These are phyloP conservation scores for Trichoderma koningiopsis DNA, from an alignment of 2,329 filamentous ascomycete genomes.

Conservation along the genomic window DNA sequence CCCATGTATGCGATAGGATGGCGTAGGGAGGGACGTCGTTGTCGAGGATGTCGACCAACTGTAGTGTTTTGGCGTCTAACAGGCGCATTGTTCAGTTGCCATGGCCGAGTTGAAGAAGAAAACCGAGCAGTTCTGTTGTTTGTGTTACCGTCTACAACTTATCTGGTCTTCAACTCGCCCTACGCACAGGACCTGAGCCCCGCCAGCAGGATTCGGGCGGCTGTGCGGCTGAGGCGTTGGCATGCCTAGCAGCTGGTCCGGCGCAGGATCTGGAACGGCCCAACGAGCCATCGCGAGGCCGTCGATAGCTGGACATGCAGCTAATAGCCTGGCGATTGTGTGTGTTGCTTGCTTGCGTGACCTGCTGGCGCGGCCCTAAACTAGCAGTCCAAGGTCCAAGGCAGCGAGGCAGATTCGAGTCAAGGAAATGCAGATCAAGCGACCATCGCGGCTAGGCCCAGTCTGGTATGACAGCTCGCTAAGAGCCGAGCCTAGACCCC, in stretches of 20 bases:
- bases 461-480: neutral
- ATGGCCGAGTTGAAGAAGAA: neutral
- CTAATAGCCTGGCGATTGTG: neutral
- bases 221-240: slow-evolving; percentile 10
- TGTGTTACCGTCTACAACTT: neutral
- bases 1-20: slow-evolving; percentile 39
- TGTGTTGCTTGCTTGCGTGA: neutral
- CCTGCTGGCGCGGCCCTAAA: neutral
- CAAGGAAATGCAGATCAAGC: neutral
- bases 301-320: neutral
- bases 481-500: slow-evolving; percentile 3
- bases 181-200: neutral
- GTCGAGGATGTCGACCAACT: slow-evolving; percentile 22
- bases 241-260: neutral
- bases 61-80: slow-evolving; percentile 20
- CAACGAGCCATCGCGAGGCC: neutral
- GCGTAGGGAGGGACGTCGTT: slow-evolving; percentile 31
- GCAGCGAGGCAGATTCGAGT: slow-evolving; percentile 13
- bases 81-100: slow-evolving; percentile 19
- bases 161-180: neutral
- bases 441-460: neutral
- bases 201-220: neutral
- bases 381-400: neutral
- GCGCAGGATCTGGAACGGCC: neutral
- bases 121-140: neutral